phyloP scores from a whole-genome alignment of 306 rosid genomes.

The Pterocarpus santalinus region DNA sequence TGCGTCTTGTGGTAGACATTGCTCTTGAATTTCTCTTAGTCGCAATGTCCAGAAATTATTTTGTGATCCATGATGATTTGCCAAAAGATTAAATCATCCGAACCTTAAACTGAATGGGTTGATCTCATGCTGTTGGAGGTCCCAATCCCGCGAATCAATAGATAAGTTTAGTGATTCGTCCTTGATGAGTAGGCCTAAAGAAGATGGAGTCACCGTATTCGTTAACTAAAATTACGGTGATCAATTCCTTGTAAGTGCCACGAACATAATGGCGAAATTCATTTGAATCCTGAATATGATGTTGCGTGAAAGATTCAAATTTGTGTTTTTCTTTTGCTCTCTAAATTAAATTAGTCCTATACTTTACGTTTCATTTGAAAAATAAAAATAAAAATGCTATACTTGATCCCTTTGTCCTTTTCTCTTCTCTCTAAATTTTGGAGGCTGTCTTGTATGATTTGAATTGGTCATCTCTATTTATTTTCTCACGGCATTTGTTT shows the following conservation, averaged over 20 bases:
- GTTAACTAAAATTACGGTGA: conserved; percentile 3
- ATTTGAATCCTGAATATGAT: conserved; percentile 9
- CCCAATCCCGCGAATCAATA: conserved; percentile 12
- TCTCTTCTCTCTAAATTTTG: conserved; percentile 5
- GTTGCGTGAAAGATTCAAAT: conserved; percentile 14
- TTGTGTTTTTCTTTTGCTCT: conserved; percentile 25
- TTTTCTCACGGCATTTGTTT: conserved; percentile 11
- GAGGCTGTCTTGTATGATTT: conserved; percentile 22
- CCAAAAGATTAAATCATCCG: not conserved
- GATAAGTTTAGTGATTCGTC: conserved; percentile 27
- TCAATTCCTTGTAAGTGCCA: conserved; percentile 9
- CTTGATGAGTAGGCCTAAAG: conserved; percentile 3
- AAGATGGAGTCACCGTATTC: conserved; percentile 22
- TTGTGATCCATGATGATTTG: not conserved
- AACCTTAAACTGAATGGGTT: conserved; percentile 6
- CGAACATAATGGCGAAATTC: conserved; percentile 15
- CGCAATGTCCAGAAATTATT: not conserved
- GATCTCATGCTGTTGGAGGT: conserved; percentile 32
- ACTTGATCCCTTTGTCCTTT: conserved; percentile 21
- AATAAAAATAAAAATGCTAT: not conserved
- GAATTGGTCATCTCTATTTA: conserved; percentile 34
- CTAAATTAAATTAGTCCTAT: not conserved
- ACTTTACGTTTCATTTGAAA: not conserved
- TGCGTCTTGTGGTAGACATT: not conserved
- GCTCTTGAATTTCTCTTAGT: conserved; percentile 7